Conservation (phyloP, 495 filamentous ascomycete species). For the Sordaria brevicollis region DNA sequence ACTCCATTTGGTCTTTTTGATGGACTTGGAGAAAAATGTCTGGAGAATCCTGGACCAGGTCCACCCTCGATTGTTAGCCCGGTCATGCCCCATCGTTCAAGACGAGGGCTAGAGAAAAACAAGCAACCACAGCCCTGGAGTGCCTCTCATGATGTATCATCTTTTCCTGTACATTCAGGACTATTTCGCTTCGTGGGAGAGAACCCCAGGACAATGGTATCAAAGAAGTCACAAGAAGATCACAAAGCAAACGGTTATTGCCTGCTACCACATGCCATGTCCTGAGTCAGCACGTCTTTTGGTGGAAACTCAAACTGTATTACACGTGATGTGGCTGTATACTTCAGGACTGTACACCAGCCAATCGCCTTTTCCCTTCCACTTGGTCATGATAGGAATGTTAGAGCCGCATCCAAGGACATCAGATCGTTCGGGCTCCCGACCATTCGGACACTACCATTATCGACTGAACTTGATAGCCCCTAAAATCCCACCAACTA, state of each 20-base stretch:
- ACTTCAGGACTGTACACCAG: background rate
- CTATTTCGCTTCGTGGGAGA: background rate
- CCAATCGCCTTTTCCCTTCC: background rate
- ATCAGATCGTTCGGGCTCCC: background rate
- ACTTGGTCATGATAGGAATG: background rate
- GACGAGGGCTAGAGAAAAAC: background rate
- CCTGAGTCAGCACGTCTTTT: background rate
- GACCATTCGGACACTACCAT: background rate
- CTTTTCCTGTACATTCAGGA: background rate
- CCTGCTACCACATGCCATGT: background rate
- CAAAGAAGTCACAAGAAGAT: background rate
- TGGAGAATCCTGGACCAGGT: background rate
- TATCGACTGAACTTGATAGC: background rate
- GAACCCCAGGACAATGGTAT: background rate
- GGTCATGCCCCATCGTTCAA: background rate
- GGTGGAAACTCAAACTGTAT: background rate
- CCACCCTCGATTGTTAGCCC: background rate
- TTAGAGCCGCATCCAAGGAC: background rate
- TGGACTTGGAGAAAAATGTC: background rate
- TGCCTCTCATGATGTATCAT: background rate
- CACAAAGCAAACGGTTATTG: background rate
- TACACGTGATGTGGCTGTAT: background rate
- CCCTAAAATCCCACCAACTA: background rate
- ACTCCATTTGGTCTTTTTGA: background rate
- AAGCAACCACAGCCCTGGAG: background rate